phyloP scores from a whole-genome alignment of 2,329 filamentous ascomycete species.

The Septoria petroselini region DNA sequence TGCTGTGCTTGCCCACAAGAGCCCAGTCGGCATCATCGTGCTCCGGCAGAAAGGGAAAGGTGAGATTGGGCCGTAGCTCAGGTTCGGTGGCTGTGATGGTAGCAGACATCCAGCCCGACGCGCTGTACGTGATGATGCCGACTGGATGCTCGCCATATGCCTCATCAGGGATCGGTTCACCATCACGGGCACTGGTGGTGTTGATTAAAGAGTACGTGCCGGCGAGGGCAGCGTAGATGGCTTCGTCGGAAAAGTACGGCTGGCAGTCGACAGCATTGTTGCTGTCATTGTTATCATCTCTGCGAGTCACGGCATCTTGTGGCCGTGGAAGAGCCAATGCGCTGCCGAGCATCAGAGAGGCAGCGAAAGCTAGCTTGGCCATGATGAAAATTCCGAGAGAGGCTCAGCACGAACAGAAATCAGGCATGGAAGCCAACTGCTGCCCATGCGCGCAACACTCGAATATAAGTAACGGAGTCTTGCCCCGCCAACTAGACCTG shows the following conservation, averaged over 20 bases:
- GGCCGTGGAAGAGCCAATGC: neutral
- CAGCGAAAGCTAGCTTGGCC: neutral
- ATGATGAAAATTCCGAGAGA: too few species aligned
- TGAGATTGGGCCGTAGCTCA: slow-evolving; percentile 15
- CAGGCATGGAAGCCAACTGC: too few species aligned
- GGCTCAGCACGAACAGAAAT: too few species aligned
- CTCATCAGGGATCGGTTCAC: slow-evolving; percentile 13
- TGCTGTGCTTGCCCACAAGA: slow-evolving; percentile 16
- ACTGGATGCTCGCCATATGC: slow-evolving; percentile 13
- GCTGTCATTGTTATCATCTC: neutral
- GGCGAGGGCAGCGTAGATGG: slow-evolving; percentile 12
- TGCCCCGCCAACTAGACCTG: too few species aligned
- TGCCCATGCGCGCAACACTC: too few species aligned
- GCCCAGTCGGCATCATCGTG: slow-evolving; percentile 14
- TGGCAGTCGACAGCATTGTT: neutral
- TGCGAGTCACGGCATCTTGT: neutral
- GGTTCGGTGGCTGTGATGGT: slow-evolving; percentile 18
- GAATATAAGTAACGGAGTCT: too few species aligned
- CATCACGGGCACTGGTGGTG: slow-evolving; percentile 9
- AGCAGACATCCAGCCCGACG: slow-evolving; percentile 16
- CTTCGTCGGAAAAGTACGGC: slow-evolving; percentile 5
- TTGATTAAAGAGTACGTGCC: slow-evolving; percentile 17
- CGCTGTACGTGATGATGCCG: slow-evolving; percentile 19
- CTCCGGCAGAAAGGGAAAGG: slow-evolving; percentile 13
- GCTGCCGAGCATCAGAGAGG: neutral